These are phyloP conservation scores for Barnettozyma sp. DNA, from an alignment of 805 yeast species.

Conservation along the genomic window DNA sequence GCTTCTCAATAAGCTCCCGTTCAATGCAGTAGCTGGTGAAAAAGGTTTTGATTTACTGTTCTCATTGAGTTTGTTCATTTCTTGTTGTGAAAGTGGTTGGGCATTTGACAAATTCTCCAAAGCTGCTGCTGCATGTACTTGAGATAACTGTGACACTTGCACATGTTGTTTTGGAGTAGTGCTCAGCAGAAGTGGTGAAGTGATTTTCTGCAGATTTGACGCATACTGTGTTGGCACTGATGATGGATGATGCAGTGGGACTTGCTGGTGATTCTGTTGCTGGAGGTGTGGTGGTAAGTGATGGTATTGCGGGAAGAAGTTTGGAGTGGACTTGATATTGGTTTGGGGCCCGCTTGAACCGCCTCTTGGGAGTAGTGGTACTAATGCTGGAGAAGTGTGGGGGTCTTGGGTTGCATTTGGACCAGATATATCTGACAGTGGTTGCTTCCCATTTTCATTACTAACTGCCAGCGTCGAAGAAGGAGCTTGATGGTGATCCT, in stretches of 20 bases:
- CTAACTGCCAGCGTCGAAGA: too few species aligned
- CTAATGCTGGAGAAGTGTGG: constrained; percentile 31
- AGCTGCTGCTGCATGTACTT: constrained; percentile 27
- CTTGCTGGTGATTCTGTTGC: constrained; percentile 22
- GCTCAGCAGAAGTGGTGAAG: constrained; percentile 56
- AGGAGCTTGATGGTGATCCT: constrained; percentile 2
- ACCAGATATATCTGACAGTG: too few species aligned
- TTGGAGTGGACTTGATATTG: constrained; percentile 14
- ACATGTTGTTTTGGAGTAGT: constrained; percentile 30
- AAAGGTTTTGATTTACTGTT: constrained; percentile 17
- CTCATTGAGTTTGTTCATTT: not conserved
- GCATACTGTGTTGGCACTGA: constrained; percentile 69
- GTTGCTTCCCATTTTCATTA: too few species aligned
- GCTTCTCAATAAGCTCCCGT: too few species aligned
- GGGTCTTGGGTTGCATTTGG: too few species aligned
- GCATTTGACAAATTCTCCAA: constrained; percentile 20
- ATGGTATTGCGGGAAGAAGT: constrained; percentile 17
- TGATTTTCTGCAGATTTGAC: constrained; percentile 53
- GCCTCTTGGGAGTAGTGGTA: constrained; percentile 35
- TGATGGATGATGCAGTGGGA: constrained; percentile 44
- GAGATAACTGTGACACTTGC: constrained; percentile 30
- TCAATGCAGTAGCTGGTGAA: constrained; percentile 22
- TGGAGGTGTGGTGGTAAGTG: constrained; percentile 28
- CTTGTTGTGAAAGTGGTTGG: constrained; percentile 7
- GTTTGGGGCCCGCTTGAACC: constrained; percentile 8